Evolutionary conservation across 192 early-diverging fungal genomes (phyloP).

Genomic region (Jimgerdemannia flammicorona): DNA sequence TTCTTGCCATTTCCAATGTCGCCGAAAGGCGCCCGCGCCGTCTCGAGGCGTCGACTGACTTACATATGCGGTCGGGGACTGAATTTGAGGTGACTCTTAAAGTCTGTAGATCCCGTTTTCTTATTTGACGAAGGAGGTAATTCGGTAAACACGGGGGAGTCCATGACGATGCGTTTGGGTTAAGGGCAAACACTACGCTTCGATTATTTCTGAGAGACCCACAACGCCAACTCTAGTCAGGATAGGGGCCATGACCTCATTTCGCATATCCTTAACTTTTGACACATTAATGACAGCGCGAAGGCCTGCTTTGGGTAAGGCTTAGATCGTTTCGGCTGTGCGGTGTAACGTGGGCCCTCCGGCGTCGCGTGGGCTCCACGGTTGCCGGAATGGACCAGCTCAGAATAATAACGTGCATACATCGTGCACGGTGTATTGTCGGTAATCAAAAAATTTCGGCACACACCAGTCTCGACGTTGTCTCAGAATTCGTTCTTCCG

Average conservation of each 20-base stretch:
- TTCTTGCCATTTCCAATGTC: not conserved
- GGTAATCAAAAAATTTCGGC: no score
- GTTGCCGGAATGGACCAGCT: no score
- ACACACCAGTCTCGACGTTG: not conserved
- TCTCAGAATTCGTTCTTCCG: not conserved
- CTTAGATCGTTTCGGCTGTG: not conserved
- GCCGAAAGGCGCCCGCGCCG: not conserved
- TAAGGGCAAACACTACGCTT: not conserved
- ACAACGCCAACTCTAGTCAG: not conserved
- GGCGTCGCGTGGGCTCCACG: no score
- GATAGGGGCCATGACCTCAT: not conserved
- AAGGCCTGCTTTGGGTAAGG: not conserved
- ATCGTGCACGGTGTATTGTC: not conserved
- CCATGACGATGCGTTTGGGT: not conserved
- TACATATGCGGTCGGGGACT: not conserved
- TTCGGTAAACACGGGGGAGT: no score
- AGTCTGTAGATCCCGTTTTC: no score
- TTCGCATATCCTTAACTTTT: not conserved
- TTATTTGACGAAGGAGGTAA: no score
- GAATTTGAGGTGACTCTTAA: not conserved
- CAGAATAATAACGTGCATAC: not conserved
- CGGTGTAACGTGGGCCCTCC: no score
- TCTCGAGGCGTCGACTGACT: not conserved
- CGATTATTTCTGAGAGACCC: not conserved
- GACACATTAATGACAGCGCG: not conserved